Base-by-base conservation (phyloP, 495 filamentous ascomycete species). In the Staphylotrichum longicolle region DNA sequence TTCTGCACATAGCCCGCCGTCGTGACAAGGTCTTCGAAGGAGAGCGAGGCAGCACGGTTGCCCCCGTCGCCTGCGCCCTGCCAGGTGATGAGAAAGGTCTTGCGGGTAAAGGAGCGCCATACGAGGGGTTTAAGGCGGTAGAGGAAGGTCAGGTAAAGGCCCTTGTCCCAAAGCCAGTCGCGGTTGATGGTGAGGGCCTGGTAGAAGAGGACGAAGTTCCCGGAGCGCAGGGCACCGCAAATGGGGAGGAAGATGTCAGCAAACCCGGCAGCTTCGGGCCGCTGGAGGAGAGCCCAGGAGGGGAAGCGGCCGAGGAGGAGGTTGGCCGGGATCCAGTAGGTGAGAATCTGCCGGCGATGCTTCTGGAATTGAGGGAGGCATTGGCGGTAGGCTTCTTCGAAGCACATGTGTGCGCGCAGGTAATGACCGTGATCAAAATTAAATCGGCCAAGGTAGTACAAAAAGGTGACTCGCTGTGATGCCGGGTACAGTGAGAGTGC, bases 401-500 rank as follows among this genome's bases (percentile, higher is more conserved):
- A 78, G 45, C 85, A 90, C 33, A 83, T 77, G 56, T 86, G 84
- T 0, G 93, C 90, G 12, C 84, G 82, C 64, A 83, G 85, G 74
- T 90, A 96, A 66, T 96, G 86, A 47, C 82, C 87, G 62, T 90
- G 91, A 57, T 86, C 84, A 68, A 96, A 92, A 61, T 89, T 82
- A 68, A 93, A 96, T 44, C 92, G 88, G 35, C 93, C 93, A 15
- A 96, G 88, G 69, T 96, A 97, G 75, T 96, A 97, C 6, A 96
- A 85, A 70, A 92, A 98, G 27, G 93, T 92, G 34, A 95, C 90
- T 45, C 91, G 84, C 60, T 97, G 90, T 9, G 90, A 83, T n/a
- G 91, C 90, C 14, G 93, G 90, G 69, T 92, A 96, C 46, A 88
- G 78, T 4, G 79, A 77, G 14, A 96, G 79, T 0, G 90, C 89